Evolutionary conservation across 768 basidiomycete genomes (phyloP), one percentile per base, ranked within the genome.

Genomic region (Lentinula edodes): DNA sequence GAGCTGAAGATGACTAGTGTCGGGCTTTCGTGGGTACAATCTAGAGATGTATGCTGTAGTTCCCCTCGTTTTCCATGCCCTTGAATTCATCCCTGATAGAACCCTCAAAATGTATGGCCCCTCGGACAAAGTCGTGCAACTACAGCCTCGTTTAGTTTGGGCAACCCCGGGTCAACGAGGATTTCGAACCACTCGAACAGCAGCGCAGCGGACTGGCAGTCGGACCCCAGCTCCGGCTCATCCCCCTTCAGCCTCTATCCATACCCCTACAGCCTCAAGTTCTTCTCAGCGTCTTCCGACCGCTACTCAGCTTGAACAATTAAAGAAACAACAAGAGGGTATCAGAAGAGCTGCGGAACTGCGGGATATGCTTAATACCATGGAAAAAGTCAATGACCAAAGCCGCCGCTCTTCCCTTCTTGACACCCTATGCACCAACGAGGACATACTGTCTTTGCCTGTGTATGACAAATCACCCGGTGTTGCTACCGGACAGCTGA

Each of bases 371-470:
- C 71, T 94, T 13, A 79, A 74, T 46, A 82, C 73, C 32, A 76
- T 94, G 10, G 90, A 91, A 69, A 90, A 86, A 69, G 87, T 94
- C 2, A 84, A 90, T 62, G 88, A 92, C 58, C 90, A 91, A 67
- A 81, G 80, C 20, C 80, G 91, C 39, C 85, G 93, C 8, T 77
- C 78, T 51, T 87, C 87, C 7, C 72, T 93, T 20, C 76, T 93
- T 0, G 90, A 93, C 67, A 81, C 81, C 0, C 70, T 93, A 34
- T 87, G 86, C 65, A 78, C 84, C 7, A 79, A 76, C 6, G 85
- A 87, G 34, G 93, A 96, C 70, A 77, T 94, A 15, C 71, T 91
- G 38, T 81, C 82, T 48, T 74, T 95, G 28, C 91, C 93, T 0
- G 67, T 81, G 6, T 85, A 93, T 67, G 83, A 86, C 10, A 78